Evolutionary conservation across 208 protist genomes (phyloP).

Genomic region (Trypanosoma cruzi): DNA sequence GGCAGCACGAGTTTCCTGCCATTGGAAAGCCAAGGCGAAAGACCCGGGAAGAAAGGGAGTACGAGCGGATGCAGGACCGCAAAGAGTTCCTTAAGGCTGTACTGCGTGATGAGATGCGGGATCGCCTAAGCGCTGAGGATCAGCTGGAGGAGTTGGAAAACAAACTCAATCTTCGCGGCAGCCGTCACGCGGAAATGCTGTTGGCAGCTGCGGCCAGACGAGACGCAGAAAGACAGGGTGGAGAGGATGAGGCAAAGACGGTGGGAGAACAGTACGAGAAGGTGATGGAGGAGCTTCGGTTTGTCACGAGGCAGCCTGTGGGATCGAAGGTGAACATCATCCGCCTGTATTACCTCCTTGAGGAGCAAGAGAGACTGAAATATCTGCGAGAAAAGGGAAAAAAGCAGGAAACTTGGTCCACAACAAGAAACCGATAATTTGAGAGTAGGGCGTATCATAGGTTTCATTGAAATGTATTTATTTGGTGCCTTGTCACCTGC

Average conservation of each 20-base stretch:
- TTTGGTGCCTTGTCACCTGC: too few species aligned
- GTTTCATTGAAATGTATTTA: too few species aligned
- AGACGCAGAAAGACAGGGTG: slow-evolving; percentile 23
- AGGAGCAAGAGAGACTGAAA: slow-evolving; percentile 66
- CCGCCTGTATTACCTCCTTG: slow-evolving; percentile 69
- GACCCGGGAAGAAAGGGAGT: slow-evolving; percentile 22
- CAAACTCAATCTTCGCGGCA: slow-evolving; percentile 53
- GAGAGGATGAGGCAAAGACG: slow-evolving; percentile 38
- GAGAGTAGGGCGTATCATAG: too few species aligned
- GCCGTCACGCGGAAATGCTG: slow-evolving; percentile 46
- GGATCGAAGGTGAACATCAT: slow-evolving; percentile 85
- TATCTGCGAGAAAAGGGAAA: slow-evolving; percentile 40
- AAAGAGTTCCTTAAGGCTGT: slow-evolving; percentile 78
- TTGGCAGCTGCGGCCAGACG: slow-evolving; percentile 7
- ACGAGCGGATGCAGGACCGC: slow-evolving; percentile 63
- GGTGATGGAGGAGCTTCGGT: slow-evolving; percentile 75
- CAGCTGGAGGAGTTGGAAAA: slow-evolving; percentile 47
- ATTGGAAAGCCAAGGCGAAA: slow-evolving; percentile 29
- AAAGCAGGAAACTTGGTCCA: slow-evolving; percentile 18
- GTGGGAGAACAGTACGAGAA: slow-evolving; percentile 64
- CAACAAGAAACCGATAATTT: neutral
- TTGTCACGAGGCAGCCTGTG: slow-evolving; percentile 62
- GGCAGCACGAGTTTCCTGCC: slow-evolving; percentile 42
- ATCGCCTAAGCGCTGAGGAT: slow-evolving; percentile 58
- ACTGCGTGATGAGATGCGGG: slow-evolving; percentile 70